A percentile compares a stretch with the other conserved stretches of the same genome.
Conservation (phyloP, 129 eudicot genomes). For the Solidago caesia region DNA sequence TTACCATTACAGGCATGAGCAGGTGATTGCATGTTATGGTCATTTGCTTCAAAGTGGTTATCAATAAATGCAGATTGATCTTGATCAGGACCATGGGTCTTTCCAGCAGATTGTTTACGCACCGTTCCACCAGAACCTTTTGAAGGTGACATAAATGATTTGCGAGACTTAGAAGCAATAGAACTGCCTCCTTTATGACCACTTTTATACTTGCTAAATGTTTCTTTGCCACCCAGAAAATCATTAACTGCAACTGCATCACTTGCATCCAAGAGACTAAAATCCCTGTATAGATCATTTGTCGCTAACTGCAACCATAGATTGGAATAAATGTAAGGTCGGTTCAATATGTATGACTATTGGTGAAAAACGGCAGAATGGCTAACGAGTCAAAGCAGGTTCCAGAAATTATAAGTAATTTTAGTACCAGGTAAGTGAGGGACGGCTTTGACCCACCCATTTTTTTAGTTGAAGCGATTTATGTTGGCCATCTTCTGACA, state of each 20-base stretch:
- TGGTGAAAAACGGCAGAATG: not conserved
- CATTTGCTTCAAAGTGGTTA: constrained; percentile 37
- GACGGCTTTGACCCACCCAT: no score
- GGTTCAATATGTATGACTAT: not conserved
- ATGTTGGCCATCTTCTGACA: not conserved
- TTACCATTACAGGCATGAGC: constrained; percentile 37
- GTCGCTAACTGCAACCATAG: constrained; percentile 72
- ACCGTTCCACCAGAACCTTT: constrained; percentile 54
- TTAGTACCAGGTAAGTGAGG: not conserved
- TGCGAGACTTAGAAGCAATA: constrained; percentile 53
- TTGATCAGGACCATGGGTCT: constrained; percentile 39
- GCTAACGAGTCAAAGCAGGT: not conserved
- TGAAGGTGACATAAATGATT: constrained; percentile 64
- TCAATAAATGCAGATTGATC: constrained; percentile 35
- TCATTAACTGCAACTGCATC: constrained; percentile 71
- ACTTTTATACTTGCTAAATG: constrained; percentile 37
- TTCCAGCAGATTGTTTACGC: constrained; percentile 46
- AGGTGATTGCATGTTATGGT: constrained; percentile 28
- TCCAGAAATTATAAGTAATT: not conserved
- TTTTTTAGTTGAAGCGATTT: not conserved
- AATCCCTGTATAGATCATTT: constrained; percentile 74
- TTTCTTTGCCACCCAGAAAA: constrained; percentile 44
- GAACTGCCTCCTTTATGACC: constrained; percentile 51
- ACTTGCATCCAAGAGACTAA: constrained; percentile 72
- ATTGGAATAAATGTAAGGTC: not conserved